Base-by-base conservation (phyloP, 2,329 filamentous ascomycete species). In the Podosphaera xanthii region DNA sequence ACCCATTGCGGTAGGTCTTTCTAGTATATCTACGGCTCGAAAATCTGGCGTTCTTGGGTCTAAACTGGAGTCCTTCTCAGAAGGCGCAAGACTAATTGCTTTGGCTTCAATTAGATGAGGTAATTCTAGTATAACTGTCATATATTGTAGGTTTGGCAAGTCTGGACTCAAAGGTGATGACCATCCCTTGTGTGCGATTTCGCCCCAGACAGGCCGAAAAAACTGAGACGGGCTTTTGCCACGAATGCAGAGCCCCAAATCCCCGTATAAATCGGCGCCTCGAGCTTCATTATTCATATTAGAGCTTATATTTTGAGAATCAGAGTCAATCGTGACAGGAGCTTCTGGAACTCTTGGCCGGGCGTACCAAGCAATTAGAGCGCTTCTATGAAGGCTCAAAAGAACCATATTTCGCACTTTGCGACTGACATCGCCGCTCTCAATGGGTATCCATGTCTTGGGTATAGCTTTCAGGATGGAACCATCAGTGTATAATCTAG, bases 71-170 rank as follows among this genome's bases (percentile, higher is more conserved):
- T 66, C 70, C 42, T 69, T 73, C 63, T 72, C 75, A 77, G 75
- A 0, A 75, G 74, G 36, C 83, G 87, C 87, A 44, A 95, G 77
- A 0, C 87, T 89, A n/a, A 96, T 81, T 0, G 89, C 91, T 70
- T 91, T 91, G 8, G 87, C 91, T 73, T 97, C 91, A 62, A 97
- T 86, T 35, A 97, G 76, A 67, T 94, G 84, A 1, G 90, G 87
- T 33, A 98, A 76, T 70, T 97, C 91, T 44, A 79, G 77, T 22
- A 96, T 76, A 33, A 98, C 87, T 1, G 82, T 81, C 65, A 77
- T 78, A 70, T 94, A 97, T 63, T 94, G 82, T n/a, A 97, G 72
- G 67, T 87, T 81, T 3, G 87, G 82, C 22, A 92, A 72, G 67
- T 92, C 86, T 7, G 78, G 74, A 0, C 81, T 84, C 36, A 79